These are phyloP conservation scores for Terana coerulea DNA, from an alignment of 768 basidiomycete genomes.

Conservation along the genomic window DNA sequence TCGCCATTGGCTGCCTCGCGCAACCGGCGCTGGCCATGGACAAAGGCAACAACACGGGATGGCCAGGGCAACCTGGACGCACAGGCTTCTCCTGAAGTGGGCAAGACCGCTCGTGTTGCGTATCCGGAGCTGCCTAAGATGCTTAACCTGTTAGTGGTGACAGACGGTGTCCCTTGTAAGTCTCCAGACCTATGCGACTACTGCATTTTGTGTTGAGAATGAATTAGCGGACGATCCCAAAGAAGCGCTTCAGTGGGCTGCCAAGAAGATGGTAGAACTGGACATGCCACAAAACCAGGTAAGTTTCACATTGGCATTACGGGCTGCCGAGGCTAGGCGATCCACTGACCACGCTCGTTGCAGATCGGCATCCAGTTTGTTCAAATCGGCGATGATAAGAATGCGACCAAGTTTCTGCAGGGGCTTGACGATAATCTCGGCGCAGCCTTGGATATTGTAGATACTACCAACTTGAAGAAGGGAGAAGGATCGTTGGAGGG, in stretches of 20 bases:
- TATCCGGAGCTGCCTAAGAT: constrained; percentile 34
- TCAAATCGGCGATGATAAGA: constrained; percentile 53
- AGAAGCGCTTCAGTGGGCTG: constrained; percentile 42
- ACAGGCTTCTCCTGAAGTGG: too few species aligned
- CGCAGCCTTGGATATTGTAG: constrained; percentile 63
- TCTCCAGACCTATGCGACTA: too few species aligned
- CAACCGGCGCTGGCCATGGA: too few species aligned
- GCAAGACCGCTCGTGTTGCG: too few species aligned
- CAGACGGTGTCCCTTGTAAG: constrained; percentile 61
- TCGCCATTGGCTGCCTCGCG: too few species aligned
- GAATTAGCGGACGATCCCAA: constrained; percentile 55
- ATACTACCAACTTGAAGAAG: constrained; percentile 63
- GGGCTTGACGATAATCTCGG: constrained; percentile 52
- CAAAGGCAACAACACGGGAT: too few species aligned
- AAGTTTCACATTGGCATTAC: not conserved
- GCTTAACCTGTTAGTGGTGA: constrained; percentile 56
- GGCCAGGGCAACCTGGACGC: too few species aligned
- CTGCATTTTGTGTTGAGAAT: too few species aligned
- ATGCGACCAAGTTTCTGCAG: constrained; percentile 40
- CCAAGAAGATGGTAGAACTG: constrained; percentile 47
- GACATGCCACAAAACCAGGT: constrained; percentile 54
- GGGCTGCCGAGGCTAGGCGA: too few species aligned
- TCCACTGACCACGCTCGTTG: too few species aligned
- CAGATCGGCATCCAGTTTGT: constrained; percentile 71
- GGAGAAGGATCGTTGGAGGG: constrained; percentile 38